phyloP scores from a whole-genome alignment of 768 basidiomycete genomes.

The Kwoniella europaea region DNA sequence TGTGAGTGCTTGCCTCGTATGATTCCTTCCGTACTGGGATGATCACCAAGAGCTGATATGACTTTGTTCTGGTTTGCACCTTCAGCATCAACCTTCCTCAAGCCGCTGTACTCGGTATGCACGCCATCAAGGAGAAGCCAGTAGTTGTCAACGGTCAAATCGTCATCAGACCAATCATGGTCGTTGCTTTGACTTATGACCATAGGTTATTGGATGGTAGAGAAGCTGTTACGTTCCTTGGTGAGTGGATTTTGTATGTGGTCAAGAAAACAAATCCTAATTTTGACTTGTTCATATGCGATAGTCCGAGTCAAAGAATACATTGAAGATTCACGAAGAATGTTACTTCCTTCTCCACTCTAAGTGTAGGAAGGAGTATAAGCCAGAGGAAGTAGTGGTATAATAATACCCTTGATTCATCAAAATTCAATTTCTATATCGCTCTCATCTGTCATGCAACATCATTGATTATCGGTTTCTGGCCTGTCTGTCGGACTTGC shows the following conservation, averaged over 20 bases:
- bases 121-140: conserved; percentile 86
- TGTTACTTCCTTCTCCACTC: conserved; percentile 61
- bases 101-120: conserved; percentile 95
- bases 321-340: conserved; percentile 91
- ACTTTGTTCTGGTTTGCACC: background rate
- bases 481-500: background rate
- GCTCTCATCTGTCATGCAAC: conserved; percentile 6
- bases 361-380: conserved; percentile 6
- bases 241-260: conserved; percentile 65
- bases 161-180: conserved; percentile 93
- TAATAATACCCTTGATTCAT: background rate
- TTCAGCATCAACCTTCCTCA: conserved; percentile 86
- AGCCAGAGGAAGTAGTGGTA: conserved; percentile 4
- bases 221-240: conserved; percentile 96
- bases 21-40: too few species aligned
- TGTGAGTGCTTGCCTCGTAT: conserved; percentile 57
- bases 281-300: too few species aligned
- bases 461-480: conserved; percentile 1
- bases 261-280: too few species aligned
- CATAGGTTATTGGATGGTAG: conserved; percentile 93
- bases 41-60: too few species aligned
- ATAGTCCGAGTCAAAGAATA: conserved; percentile 94
- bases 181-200: conserved; percentile 82
- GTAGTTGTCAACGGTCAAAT: conserved; percentile 94
- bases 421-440: background rate